phyloP scores from a whole-genome alignment of 2,329 filamentous ascomycete genomes.

The Hypoxylon sp. region DNA sequence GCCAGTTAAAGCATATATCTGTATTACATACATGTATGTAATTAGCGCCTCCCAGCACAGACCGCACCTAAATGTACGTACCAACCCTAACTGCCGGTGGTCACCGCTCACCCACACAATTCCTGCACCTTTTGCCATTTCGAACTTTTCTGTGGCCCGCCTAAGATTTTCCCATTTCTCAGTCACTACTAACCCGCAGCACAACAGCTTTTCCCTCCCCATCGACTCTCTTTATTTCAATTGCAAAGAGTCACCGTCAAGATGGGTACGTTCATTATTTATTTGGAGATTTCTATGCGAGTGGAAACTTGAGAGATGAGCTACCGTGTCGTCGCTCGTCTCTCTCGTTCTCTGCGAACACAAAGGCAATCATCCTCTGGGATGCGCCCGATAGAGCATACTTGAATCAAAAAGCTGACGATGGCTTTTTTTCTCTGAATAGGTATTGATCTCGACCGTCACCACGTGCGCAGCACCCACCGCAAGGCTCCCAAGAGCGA shows the following conservation, averaged over 20 bases:
- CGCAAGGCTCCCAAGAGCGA: slow-evolving; percentile 97
- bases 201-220: slow-evolving; percentile 59
- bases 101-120: slow-evolving; percentile 60
- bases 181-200: slow-evolving; percentile 55
- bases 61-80: slow-evolving; percentile 1
- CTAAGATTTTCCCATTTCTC: slow-evolving; percentile 43
- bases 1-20: too few species aligned
- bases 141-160: slow-evolving; percentile 38
- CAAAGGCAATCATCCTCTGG: slow-evolving; percentile 38
- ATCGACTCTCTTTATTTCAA: slow-evolving; percentile 56
- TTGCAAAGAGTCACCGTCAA: slow-evolving; percentile 63
- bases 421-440: slow-evolving; percentile 63
- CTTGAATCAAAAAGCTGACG: slow-evolving; percentile 74
- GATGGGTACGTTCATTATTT: slow-evolving; percentile 71
- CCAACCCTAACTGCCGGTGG: slow-evolving; percentile 62
- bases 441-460: slow-evolving; percentile 81
- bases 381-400: slow-evolving; percentile 69
- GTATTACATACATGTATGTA: too few species aligned
- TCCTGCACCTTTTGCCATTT: slow-evolving; percentile 34
- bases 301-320: slow-evolving; percentile 50
- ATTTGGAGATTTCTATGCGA: slow-evolving; percentile 59
- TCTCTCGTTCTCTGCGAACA: slow-evolving; percentile 44
- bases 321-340: slow-evolving; percentile 17
- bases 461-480: slow-evolving; percentile 81
- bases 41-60: not conserved